Evolutionary conservation across 2,329 filamentous ascomycete species (phyloP), one percentile per base, ranked within the genome.

Genomic region (Beauveria sp.): DNA sequence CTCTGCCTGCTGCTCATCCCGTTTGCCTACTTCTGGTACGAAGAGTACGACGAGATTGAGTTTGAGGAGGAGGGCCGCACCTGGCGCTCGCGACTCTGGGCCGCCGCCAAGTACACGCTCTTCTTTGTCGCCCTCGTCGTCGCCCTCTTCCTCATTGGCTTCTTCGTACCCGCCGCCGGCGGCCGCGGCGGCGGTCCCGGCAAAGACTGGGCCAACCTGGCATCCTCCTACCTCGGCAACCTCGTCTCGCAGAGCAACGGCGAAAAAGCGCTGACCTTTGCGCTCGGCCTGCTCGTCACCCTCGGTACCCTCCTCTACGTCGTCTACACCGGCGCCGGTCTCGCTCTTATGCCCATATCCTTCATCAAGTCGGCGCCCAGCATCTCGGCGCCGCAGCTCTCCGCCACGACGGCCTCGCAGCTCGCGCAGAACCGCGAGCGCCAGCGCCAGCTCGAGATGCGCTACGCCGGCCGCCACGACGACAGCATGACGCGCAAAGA

Each of bases 1-100:
- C 84, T 99, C 12, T 99, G 95, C 71, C 80, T 99, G 51, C 74
- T 98, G 20, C 84, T 96, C 50, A 89, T 98, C 22, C 95, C 95
- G 0, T 99, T 99, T 72, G 89, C 93, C 53, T 99, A 99, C 78
- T 99, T 99, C 74, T 97, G 89, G 86, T 95, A 96, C 70, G 95
- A 99, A 74, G 95, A 98, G 74, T 96, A 96, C 67, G 93, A 97
- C 69, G 92, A 97, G 76, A 88, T 93, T 22, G 92, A 92, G 64
- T 83, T 88, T 40, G 90, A 96, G 69, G 90, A 96, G 69, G 90
- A 91, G 38, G 86, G 84, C 34, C 88, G 93, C 72, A 88, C 89
- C 2, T 74, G 88, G 63, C 82, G 80, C 7, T 83, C 86, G 69
- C 84, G 91, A 60, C 82, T 98, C 64, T 88, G 87, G 83, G 87